A percentile compares a stretch with the other conserved stretches of the same genome.
Evolutionary conservation across 768 basidiomycete species (phyloP).

Genomic region (Peribolospora baueri): DNA sequence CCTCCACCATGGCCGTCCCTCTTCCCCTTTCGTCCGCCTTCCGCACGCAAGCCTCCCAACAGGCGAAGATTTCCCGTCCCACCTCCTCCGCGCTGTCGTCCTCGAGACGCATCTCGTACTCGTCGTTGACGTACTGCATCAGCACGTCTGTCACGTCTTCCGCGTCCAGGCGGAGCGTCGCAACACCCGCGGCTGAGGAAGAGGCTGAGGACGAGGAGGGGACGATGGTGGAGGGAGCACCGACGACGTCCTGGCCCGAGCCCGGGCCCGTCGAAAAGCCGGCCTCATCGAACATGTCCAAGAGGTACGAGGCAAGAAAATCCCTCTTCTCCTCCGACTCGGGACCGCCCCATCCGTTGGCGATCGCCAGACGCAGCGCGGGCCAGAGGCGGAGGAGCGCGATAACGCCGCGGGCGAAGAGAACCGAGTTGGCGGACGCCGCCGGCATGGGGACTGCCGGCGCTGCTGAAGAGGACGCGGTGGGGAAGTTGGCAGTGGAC

Average conservation of each 20-base stretch:
- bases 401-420: conserved; percentile 69
- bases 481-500: background rate
- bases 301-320: conserved; percentile 43
- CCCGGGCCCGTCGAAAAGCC: background rate
- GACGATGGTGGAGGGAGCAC: conserved; percentile 34
- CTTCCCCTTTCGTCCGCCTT: conserved; percentile 18
- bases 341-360: conserved; percentile 66
- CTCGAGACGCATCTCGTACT: conserved; percentile 61
- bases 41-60: conserved; percentile 29
- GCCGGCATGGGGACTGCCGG: conserved; percentile 1
- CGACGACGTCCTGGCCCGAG: conserved; percentile 31
- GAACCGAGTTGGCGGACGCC: conserved; percentile 18
- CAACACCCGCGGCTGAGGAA: conserved; percentile 1
- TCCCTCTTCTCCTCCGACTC: conserved; percentile 44
- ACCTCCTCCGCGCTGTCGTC: conserved; percentile 58
- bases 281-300: conserved; percentile 17
- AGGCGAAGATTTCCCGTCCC: conserved; percentile 40
- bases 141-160: conserved; percentile 60
- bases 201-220: background rate
- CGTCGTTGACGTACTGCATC: conserved; percentile 60
- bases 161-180: conserved; percentile 29
- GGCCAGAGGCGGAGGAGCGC: conserved; percentile 65
- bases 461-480: background rate
- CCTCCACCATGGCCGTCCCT: conserved; percentile 28
- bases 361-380: conserved; percentile 60